Conservation (phyloP, 495 filamentous ascomycete species). For the Neurospora tetrasperma region DNA sequence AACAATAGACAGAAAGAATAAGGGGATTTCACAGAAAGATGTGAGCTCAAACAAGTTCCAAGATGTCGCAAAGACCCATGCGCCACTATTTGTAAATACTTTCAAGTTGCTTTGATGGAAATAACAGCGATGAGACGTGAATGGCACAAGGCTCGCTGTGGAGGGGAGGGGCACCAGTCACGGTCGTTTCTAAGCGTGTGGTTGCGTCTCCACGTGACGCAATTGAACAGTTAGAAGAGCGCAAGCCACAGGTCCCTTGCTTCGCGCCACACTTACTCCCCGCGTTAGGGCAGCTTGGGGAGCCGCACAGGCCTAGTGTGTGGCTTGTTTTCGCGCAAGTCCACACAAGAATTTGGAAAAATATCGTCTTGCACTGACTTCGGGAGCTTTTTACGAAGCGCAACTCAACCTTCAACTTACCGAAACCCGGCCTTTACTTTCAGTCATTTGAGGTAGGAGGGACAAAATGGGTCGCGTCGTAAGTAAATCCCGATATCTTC, state of each 20-base stretch:
- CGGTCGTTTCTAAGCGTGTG: neutral
- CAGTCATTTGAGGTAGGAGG: constrained; percentile 24
- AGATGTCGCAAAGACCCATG: neutral
- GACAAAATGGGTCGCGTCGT: constrained; percentile 44
- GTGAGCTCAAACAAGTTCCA: neutral
- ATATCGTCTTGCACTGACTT: constrained; percentile 21
- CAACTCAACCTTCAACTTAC: constrained; percentile 21
- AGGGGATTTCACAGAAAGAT: neutral
- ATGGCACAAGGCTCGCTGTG: neutral
- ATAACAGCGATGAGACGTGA: neutral
- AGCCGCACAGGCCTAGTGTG: constrained; percentile 14
- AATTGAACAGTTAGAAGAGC: neutral
- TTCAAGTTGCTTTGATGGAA: neutral
- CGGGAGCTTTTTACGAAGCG: constrained; percentile 18
- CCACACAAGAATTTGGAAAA: constrained; percentile 33
- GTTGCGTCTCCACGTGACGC: neutral
- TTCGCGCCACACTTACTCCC: constrained; percentile 11
- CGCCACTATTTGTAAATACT: neutral
- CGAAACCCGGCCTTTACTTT: constrained; percentile 22
- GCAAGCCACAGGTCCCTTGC: neutral
- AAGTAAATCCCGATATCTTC: constrained; percentile 23
- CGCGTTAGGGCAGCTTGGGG: constrained; percentile 23
- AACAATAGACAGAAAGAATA: neutral
- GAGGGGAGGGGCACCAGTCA: neutral
- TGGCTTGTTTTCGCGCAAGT: constrained; percentile 16